Base-by-base conservation (phyloP, 1,284 basidiomycete genomes). In the Ustilago lituana region DNA sequence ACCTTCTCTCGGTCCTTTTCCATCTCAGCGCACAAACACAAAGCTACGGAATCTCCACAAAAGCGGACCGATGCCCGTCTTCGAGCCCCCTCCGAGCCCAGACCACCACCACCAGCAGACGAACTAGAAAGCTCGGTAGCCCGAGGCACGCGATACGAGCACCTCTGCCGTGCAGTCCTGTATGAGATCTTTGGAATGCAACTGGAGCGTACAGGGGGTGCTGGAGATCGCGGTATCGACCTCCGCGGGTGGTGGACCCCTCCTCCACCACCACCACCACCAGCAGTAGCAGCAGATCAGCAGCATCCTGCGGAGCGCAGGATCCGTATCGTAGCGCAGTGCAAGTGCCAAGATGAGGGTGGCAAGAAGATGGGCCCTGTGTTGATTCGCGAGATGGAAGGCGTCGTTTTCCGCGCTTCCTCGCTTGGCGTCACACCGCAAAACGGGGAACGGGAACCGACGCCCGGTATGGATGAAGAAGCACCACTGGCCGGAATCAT, bases 201-300 rank as follows among this genome's bases (percentile, higher is more conserved):
- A 1, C 85, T 95, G 5, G 61, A 79, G 14, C 76, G 80, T 11
- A 88, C 93, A 15, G 93, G 93, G 1, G 92, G 93, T 15, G 88
- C 86, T 62, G 86, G 88, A 14, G 93, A 95, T 81, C 90, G 91
- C 8, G 93, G 93, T 0, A 85, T 95, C 40, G 93, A 96, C 82
- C 84, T 95, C n/a, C 83, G 89, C 40, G 93, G 93, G 2, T 94
- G 91, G 91, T 95, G 93, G 93, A 91, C 89, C 88, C 84, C 94
- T 2, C 91, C 91, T 12, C n/a, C 33, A 2, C 22, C 19, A n/a
- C n/a, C 31, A 5, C 9, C n/a, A 6, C 44, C 51, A 15, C 35
- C 46, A 14, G 43, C 51, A 22, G 17, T 79, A 27, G 85, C 27
- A 12, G 27, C 27, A 12, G 27, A 12, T 6, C 27, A 29, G 12